phyloP scores from a whole-genome alignment of 495 filamentous ascomycete genomes.

The Cudoniella acicularis region DNA sequence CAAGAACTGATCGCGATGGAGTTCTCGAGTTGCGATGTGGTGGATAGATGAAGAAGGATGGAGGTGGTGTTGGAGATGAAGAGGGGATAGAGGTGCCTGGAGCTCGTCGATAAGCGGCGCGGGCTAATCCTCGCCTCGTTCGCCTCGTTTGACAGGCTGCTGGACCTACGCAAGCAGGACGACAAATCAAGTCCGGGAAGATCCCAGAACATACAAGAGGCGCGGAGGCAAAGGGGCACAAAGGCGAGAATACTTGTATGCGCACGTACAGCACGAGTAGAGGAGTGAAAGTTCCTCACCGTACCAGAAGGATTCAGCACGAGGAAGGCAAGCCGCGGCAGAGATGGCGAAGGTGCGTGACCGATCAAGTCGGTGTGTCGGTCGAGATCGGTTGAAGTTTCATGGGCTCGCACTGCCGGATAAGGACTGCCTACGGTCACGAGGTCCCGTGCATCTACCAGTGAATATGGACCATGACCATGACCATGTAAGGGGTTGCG shows the following conservation, averaged over 20 bases:
- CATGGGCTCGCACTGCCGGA: background rate
- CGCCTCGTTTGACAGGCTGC: background rate
- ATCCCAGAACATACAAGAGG: background rate
- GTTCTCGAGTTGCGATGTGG: background rate
- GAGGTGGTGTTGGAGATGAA: constrained; percentile 3
- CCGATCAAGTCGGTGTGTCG: background rate
- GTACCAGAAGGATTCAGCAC: too few relatives aligned
- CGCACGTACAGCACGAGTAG: too few relatives aligned
- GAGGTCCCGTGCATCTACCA: background rate
- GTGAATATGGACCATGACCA: too few relatives aligned
- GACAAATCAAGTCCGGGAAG: background rate
- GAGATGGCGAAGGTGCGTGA: background rate
- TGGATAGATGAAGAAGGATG: constrained; percentile 2
- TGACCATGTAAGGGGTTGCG: background rate
- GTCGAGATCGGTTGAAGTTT: too few relatives aligned
- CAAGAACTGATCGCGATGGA: constrained; percentile 9
- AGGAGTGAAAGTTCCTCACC: too few relatives aligned
- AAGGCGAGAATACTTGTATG: too few relatives aligned
- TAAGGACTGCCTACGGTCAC: background rate
- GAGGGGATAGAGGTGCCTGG: constrained; percentile 11
- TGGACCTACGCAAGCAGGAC: background rate
- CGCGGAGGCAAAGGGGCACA: background rate
- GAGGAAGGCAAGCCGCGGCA: too few relatives aligned
- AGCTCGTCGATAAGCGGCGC: constrained; percentile 8
- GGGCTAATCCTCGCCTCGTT: background rate